phyloP scores from a whole-genome alignment of 768 basidiomycete species.

The Mycena vulgaris region DNA sequence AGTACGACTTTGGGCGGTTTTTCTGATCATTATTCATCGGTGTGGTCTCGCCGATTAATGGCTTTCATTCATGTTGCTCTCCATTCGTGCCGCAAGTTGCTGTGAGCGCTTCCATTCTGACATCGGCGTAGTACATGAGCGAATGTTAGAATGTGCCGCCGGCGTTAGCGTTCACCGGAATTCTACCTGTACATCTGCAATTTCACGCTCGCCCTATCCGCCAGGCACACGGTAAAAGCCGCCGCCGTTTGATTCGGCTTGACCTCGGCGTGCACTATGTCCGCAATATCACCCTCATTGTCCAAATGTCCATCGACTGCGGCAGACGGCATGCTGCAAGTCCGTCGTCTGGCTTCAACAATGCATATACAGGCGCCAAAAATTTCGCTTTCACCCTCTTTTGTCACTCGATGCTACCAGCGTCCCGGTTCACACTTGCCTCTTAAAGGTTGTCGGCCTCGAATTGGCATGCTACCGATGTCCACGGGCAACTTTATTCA shows the following conservation, averaged over 20 bases:
- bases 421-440: background rate
- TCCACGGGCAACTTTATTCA: background rate
- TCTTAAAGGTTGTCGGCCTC: background rate
- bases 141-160: background rate
- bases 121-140: background rate
- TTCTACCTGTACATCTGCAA: too few species aligned
- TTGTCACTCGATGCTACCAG: background rate
- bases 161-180: too few species aligned
- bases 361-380: too few species aligned
- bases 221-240: too few species aligned
- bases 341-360: too few species aligned
- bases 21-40: slow-evolving; percentile 54
- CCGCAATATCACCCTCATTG: too few species aligned
- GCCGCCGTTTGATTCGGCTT: too few species aligned
- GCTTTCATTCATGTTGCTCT: background rate
- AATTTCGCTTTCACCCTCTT: too few species aligned
- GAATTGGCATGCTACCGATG: background rate
- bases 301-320: too few species aligned
- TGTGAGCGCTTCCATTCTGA: background rate
- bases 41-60: slow-evolving; percentile 11
- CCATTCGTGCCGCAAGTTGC: background rate
- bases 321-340: too few species aligned
- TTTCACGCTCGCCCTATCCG: too few species aligned
- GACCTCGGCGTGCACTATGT: too few species aligned
- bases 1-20: slow-evolving; percentile 74